Base-by-base conservation (phyloP, 176 grass and related monocot species). In the Musa schizocarpa region DNA sequence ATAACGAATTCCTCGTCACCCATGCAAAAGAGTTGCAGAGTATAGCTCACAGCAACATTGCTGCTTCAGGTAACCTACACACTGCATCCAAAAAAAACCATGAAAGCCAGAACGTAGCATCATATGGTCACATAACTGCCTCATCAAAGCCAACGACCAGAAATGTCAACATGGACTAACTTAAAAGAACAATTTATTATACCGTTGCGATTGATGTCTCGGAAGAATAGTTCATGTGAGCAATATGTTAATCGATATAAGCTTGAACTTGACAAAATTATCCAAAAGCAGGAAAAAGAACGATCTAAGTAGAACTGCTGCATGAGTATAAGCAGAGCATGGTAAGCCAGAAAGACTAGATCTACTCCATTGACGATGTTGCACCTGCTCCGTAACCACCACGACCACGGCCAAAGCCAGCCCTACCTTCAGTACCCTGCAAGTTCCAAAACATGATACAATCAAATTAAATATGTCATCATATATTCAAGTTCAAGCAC, bases 361-460 rank as follows among this genome's bases (percentile, higher is more conserved):
- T 48, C 50, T 80, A 96, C 87, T 96, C 93, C 87, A 90, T 90
- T 0, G 86, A 86, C 84, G 85, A 12, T 82, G 79, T n/a, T 4
- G 17, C n/a, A 61, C 57, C n/a, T 20, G 34, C 34, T 8, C 7
- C 14, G 1, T 19, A 20, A 57, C 13, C 13, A 19, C 2, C 3
- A 4, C 12, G 17, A 16, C 17, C 3, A 57, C 11, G 3, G 17
- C 3, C 3, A 57, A 16, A 16, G 55, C 13, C 17, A 17, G 34
- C 34, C 34, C 13, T 16, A 57, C 13, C 55, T 4, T 4, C 55
- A 57, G 11, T 57, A 57, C 3, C 55, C 13, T 57, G 13, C 17
- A 57, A 13, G 13, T 16, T 57, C 3, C 13, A 4, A 17, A 57
- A 57, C 13, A 57, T 17, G 17, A 57, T 57, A 16, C 55, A 43